Percentiles rank a stretch among this genome's conserved stretches.
These are phyloP conservation scores for Fusarium proliferatum DNA, from an alignment of 2,329 filamentous ascomycete genomes.

Conservation along the genomic window DNA sequence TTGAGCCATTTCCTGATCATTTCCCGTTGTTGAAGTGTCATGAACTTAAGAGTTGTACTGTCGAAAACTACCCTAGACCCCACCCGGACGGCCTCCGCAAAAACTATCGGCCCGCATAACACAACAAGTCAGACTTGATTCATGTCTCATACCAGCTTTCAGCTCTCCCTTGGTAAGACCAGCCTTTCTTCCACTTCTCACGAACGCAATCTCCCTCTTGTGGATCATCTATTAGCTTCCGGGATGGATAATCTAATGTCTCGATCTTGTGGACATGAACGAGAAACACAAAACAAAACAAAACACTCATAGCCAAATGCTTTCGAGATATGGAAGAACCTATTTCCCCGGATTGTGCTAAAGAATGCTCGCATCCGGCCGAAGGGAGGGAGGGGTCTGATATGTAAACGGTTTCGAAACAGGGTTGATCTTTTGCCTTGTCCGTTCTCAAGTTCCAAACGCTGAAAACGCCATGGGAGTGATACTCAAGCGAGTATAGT, in stretches of 20 bases:
- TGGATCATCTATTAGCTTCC: not conserved
- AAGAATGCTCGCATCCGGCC: slow-evolving; percentile 16
- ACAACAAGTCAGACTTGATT: not conserved
- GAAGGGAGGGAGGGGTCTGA: slow-evolving; percentile 3
- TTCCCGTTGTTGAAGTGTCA: not conserved
- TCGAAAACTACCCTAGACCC: not conserved
- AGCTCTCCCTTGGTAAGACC: slow-evolving; percentile 32
- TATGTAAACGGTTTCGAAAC: not conserved
- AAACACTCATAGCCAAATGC: not conserved
- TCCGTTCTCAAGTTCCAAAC: not conserved
- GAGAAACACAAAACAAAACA: not conserved
- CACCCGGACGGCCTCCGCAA: slow-evolving; percentile 3
- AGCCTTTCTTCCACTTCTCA: not conserved
- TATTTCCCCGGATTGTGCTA: slow-evolving; percentile 8
- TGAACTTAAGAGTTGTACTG: not conserved
- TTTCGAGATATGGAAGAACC: slow-evolving; percentile 1
- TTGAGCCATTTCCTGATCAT: not conserved
- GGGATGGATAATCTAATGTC: slow-evolving; percentile 3
- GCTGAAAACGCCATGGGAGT: slow-evolving; percentile 10
- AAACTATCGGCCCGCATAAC: slow-evolving; percentile 22
- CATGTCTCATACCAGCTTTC: slow-evolving; percentile 29
- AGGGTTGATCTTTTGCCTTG: not conserved
- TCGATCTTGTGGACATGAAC: not conserved
- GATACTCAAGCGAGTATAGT: slow-evolving; percentile 24
- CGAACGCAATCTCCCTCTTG: slow-evolving; percentile 9